phyloP scores from a whole-genome alignment of 2,329 filamentous ascomycete genomes.

The Zymoseptoria passerinii region DNA sequence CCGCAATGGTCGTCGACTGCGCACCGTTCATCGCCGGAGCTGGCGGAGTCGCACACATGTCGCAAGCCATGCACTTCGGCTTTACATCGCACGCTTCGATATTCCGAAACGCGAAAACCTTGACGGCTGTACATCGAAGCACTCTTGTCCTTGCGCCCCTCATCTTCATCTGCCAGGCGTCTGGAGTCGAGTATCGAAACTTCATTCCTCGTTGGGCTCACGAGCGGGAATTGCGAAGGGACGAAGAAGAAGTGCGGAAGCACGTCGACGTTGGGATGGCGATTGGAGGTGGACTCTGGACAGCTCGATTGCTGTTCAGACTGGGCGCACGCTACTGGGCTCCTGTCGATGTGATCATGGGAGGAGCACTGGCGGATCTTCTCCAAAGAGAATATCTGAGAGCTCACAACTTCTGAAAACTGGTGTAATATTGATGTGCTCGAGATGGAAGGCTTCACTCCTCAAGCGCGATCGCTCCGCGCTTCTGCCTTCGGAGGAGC shows the following conservation, averaged over 20 bases:
- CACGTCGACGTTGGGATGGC: conserved; percentile 26
- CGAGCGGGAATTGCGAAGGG: conserved; percentile 23
- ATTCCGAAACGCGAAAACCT: conserved; percentile 23
- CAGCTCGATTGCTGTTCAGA: conserved; percentile 17
- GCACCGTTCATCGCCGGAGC: conserved; percentile 24
- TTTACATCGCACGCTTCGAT: conserved; percentile 22
- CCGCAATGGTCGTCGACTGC: conserved; percentile 24
- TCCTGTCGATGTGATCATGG: conserved; percentile 25
- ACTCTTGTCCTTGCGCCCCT: conserved; percentile 16
- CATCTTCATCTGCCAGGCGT: conserved; percentile 20
- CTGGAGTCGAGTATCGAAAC: conserved; percentile 21
- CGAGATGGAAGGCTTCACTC: conserved; percentile 2
- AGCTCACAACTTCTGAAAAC: conserved; percentile 22
- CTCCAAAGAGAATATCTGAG: conserved; percentile 26
- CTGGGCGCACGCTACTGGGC: conserved; percentile 21
- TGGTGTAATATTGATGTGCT: background rate
- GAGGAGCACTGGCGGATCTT: conserved; percentile 26
- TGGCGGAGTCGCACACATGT: conserved; percentile 21
- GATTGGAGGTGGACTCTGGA: conserved; percentile 19
- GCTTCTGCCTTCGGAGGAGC: conserved; percentile 23
- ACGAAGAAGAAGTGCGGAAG: conserved; percentile 25
- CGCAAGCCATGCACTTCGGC: conserved; percentile 23
- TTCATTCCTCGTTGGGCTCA: conserved; percentile 26
- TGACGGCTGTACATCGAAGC: conserved; percentile 23
- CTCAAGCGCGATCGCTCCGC: conserved; percentile 10